Percentiles rank a stretch among this genome's conserved stretches.
phyloP scores from a whole-genome alignment of 73 alveolate species.

The Diophrys sp. region DNA sequence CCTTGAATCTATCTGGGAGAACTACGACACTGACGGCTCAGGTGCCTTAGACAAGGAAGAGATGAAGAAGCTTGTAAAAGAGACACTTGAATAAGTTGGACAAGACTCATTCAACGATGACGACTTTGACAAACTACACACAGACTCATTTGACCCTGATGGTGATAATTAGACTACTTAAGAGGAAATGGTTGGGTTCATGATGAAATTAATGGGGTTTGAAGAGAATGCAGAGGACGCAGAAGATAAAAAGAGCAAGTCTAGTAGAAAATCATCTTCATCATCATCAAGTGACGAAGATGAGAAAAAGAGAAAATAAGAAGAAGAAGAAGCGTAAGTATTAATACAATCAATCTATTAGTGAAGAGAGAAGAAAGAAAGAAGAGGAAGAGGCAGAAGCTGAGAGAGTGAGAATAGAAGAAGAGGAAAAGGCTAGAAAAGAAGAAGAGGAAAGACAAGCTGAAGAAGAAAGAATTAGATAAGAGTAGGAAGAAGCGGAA shows the following conservation, averaged over 20 bases:
- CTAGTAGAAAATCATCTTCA: neutral
- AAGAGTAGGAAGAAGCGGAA: neutral
- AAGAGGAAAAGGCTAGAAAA: neutral
- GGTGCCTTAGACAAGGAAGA: slow-evolving; percentile 6
- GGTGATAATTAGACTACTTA: slow-evolving; percentile 51
- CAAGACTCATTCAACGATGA: neutral
- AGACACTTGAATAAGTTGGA: neutral
- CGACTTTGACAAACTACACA: neutral
- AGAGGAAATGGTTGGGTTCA: slow-evolving; percentile 33
- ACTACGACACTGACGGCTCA: neutral
- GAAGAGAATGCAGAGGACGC: neutral
- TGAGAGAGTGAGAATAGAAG: neutral
- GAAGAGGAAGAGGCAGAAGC: neutral
- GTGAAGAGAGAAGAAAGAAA: neutral
- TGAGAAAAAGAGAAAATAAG: neutral
- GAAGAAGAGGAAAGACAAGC: neutral
- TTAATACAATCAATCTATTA: too few relatives aligned
- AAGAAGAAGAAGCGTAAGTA: neutral
- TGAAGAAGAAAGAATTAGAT: neutral
- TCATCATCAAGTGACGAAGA: neutral
- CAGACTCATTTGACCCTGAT: slow-evolving; percentile 16
- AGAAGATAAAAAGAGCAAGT: neutral
- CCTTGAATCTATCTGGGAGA: slow-evolving; percentile 1
- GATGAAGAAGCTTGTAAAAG: neutral
- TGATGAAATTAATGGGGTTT: neutral